Evolutionary conservation across 805 yeast genomes (phyloP).

Genomic region (Starmera dryadoides): DNA sequence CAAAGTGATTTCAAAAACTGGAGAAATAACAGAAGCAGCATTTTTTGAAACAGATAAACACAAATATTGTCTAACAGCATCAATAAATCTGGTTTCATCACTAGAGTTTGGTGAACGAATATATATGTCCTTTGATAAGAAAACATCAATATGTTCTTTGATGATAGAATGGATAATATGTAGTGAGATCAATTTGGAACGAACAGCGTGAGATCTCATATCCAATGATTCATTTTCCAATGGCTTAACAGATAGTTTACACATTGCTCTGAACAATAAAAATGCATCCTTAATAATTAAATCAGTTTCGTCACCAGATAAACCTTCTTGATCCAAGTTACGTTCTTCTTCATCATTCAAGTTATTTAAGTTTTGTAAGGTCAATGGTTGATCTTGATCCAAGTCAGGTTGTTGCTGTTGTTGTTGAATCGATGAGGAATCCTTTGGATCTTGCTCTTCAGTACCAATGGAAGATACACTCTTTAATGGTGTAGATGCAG

Average conservation of each 20-base stretch:
- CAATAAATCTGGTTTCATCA: slow-evolving; percentile 57
- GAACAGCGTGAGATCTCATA: slow-evolving; percentile 85
- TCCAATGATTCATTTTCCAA: slow-evolving; percentile 72
- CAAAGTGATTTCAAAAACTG: slow-evolving; percentile 84
- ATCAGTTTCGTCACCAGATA: slow-evolving; percentile 52
- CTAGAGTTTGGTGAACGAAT: slow-evolving; percentile 43
- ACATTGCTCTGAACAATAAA: slow-evolving; percentile 88
- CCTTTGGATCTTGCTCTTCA: slow-evolving; percentile 16
- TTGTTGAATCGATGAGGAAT: slow-evolving; percentile 6
- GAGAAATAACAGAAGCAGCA: slow-evolving; percentile 86
- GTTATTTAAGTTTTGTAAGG: slow-evolving; percentile 54
- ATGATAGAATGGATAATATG: slow-evolving; percentile 83
- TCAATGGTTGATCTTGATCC: slow-evolving; percentile 34
- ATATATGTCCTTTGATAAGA: slow-evolving; percentile 51
- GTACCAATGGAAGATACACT: slow-evolving; percentile 19
- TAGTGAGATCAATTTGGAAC: slow-evolving; percentile 84
- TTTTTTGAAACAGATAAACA: slow-evolving; percentile 81
- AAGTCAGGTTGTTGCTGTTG: slow-evolving; percentile 8
- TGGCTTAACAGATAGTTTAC: slow-evolving; percentile 81
- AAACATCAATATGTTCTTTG: slow-evolving; percentile 78
- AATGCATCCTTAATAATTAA: slow-evolving; percentile 84
- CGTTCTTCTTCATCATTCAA: slow-evolving; percentile 50
- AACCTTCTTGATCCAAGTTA: slow-evolving; percentile 39
- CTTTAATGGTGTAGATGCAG: slow-evolving; percentile 11
- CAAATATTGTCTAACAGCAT: slow-evolving; percentile 77